Conservation (phyloP, 331 rosid species). For the Rhamnella rubrinervis region DNA sequence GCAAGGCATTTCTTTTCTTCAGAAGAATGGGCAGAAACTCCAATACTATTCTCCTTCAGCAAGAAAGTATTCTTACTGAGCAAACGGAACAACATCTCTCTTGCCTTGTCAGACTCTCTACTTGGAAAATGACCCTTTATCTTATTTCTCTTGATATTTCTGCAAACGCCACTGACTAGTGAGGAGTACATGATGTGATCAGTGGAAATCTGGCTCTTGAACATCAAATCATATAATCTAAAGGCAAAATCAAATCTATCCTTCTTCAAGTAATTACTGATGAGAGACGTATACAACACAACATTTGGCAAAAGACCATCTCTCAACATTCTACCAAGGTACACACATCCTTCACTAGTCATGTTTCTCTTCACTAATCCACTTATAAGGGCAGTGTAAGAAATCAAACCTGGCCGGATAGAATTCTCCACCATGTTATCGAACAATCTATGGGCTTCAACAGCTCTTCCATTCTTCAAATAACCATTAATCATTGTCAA, state of each 20-base stretch:
- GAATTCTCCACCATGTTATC: slow-evolving; percentile 40
- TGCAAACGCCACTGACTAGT: slow-evolving; percentile 33
- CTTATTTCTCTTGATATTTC: slow-evolving; percentile 12
- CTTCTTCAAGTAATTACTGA: slow-evolving; percentile 33
- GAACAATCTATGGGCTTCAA: slow-evolving; percentile 38
- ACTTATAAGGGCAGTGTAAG: slow-evolving; percentile 33
- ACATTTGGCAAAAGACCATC: slow-evolving; percentile 41
- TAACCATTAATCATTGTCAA: slow-evolving; percentile 40
- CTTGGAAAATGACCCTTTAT: slow-evolving; percentile 1
- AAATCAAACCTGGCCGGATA: slow-evolving; percentile 36
- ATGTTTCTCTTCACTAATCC: slow-evolving; percentile 37
- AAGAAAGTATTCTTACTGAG: slow-evolving; percentile 21
- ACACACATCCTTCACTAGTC: slow-evolving; percentile 34
- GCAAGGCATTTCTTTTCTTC: slow-evolving; percentile 28
- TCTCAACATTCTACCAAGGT: slow-evolving; percentile 39
- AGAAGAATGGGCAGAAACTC: slow-evolving; percentile 10
- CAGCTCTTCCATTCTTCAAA: slow-evolving; percentile 31
- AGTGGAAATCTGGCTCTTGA: slow-evolving; percentile 23
- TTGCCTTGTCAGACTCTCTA: slow-evolving; percentile 15
- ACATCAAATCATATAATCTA: slow-evolving; percentile 35
- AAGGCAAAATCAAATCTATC: slow-evolving; percentile 35
- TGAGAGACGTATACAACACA: slow-evolving; percentile 37
- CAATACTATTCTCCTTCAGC: slow-evolving; percentile 5
- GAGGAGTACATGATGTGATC: slow-evolving; percentile 28
- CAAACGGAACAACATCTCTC: slow-evolving; percentile 27